These are phyloP conservation scores for Fusarium begoniae DNA, from an alignment of 2,329 filamentous ascomycete species.

Conservation along the genomic window DNA sequence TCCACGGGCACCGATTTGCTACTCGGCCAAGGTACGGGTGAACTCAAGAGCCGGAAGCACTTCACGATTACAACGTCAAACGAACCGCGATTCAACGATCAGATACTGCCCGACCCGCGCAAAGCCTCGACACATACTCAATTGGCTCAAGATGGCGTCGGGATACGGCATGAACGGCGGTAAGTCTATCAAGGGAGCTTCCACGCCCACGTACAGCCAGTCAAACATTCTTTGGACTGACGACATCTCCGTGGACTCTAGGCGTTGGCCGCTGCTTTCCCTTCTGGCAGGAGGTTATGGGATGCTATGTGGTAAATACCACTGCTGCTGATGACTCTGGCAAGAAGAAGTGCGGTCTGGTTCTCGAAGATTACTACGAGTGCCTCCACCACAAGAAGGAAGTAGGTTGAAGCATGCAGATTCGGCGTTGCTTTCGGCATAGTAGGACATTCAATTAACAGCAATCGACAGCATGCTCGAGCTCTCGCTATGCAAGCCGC, in stretches of 20 bases:
- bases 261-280: conserved; percentile 87
- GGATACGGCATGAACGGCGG: conserved; percentile 85
- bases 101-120: conserved; percentile 32
- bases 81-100: conserved; percentile 39
- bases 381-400: conserved; percentile 99
- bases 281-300: conserved; percentile 99
- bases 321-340: conserved; percentile 78
- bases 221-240: conserved; percentile 32
- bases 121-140: conserved; percentile 41
- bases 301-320: conserved; percentile 97
- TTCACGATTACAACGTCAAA: conserved; percentile 36
- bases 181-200: conserved; percentile 53
- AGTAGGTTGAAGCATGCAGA: conserved; percentile 64
- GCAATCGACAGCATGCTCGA: conserved; percentile 73
- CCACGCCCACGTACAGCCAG: neutral
- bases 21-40: conserved; percentile 41
- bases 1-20: conserved; percentile 38
- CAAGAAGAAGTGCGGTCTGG: conserved; percentile 86
- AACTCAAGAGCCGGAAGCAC: conserved; percentile 36
- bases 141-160: conserved; percentile 72
- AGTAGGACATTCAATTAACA: conserved; percentile 19
- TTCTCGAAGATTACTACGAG: conserved; percentile 97
- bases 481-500: conserved; percentile 82
- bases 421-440: neutral
- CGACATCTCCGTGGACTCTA: conserved; percentile 44